Conservation (phyloP, 129 eudicot genomes). For the Cynara cardunculus region DNA sequence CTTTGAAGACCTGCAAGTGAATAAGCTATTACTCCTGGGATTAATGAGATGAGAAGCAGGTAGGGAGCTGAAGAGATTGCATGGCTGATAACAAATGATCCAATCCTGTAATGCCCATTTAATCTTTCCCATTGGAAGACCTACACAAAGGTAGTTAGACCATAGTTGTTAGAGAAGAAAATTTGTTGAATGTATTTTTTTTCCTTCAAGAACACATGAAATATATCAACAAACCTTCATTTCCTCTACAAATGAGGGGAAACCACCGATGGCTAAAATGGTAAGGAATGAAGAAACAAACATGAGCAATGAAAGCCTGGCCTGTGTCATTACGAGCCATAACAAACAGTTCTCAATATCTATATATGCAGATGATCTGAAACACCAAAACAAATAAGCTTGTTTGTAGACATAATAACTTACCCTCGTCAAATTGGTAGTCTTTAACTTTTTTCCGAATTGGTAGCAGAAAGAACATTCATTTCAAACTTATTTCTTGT, state of each 20-base stretch:
- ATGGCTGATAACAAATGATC: conserved; percentile 50
- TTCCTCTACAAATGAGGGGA: conserved; percentile 87
- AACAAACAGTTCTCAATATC: background rate
- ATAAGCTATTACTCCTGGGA: conserved; percentile 52
- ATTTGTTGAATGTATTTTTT: background rate
- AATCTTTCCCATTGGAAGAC: conserved; percentile 54
- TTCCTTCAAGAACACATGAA: background rate
- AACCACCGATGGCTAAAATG: conserved; percentile 75
- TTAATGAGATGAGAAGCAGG: conserved; percentile 37
- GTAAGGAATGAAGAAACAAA: conserved; percentile 68
- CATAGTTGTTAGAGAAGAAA: background rate
- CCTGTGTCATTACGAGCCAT: conserved; percentile 37
- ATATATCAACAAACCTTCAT: conserved; percentile 49
- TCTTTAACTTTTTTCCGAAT: background rate
- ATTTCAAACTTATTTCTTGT: background rate
- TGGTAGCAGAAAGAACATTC: background rate
- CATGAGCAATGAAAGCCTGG: conserved; percentile 61
- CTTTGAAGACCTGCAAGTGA: conserved; percentile 43
- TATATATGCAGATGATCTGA: background rate
- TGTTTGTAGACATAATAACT: too few relatives aligned
- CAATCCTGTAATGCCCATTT: conserved; percentile 62
- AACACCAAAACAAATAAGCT: background rate
- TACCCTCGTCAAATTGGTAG: background rate
- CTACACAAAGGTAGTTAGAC: conserved; percentile 16
- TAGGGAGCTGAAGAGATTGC: conserved; percentile 53